A percentile compares a stretch with the other conserved stretches of the same genome.
phyloP scores from a whole-genome alignment of 2,329 filamentous ascomycete genomes.

The Ceratocystiopsis sp. region DNA sequence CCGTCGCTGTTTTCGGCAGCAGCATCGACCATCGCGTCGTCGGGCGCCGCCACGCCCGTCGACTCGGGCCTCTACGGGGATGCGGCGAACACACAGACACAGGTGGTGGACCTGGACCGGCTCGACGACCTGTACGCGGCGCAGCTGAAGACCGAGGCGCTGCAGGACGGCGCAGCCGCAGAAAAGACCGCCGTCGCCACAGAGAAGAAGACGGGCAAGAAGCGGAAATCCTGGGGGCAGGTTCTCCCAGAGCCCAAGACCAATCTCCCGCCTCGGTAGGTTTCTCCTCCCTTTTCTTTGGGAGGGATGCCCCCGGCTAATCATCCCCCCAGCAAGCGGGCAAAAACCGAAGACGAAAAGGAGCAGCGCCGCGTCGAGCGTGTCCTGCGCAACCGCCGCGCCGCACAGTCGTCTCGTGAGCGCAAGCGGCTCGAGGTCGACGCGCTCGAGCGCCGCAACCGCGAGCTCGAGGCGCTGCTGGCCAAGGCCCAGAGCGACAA shows the following conservation, averaged over 20 bases:
- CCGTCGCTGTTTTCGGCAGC: conserved; percentile 11
- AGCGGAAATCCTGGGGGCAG: conserved; percentile 97
- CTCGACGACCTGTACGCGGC: no score
- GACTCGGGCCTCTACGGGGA: background rate
- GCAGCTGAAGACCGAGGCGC: no score
- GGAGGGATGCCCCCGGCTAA: no score
- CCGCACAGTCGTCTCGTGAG: conserved; percentile 90
- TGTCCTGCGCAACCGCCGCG: conserved; percentile 87
- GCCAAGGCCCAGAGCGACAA: conserved; percentile 20
- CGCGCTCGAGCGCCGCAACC: conserved; percentile 60
- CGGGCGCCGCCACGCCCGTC: conserved; percentile 9
- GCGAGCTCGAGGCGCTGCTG: conserved; percentile 49
- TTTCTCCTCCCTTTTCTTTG: background rate
- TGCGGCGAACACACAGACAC: no score
- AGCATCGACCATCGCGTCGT: conserved; percentile 34
- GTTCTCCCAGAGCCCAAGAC: conserved; percentile 94
- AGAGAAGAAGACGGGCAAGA: conserved; percentile 68
- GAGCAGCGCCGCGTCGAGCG: conserved; percentile 95
- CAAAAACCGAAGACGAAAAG: conserved; percentile 98
- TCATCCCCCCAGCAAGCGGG: conserved; percentile 53
- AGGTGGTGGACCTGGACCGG: no score
- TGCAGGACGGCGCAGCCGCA: no score
- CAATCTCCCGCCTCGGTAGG: conserved; percentile 72
- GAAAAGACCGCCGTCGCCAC: no score
- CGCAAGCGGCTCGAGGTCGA: conserved; percentile 82